Percentiles rank a stretch among this genome's conserved stretches.
Evolutionary conservation across 768 basidiomycete species (phyloP).

Genomic region (Boletus rubroflammeus): DNA sequence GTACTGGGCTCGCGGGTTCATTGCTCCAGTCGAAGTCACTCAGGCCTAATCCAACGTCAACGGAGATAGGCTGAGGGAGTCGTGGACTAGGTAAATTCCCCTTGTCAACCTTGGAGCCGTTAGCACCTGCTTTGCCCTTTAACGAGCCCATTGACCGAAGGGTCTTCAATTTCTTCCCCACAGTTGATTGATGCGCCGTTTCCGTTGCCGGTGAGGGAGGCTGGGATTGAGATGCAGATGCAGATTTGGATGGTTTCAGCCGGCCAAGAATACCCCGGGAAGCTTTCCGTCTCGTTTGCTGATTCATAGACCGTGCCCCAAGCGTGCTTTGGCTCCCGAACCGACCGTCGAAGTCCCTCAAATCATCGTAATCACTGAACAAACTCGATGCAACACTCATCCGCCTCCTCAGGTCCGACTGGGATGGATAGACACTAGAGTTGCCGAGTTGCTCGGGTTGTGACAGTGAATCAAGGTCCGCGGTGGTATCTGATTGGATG

Average conservation of each 20-base stretch:
- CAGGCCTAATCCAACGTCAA: conserved; percentile 57
- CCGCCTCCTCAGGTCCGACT: conserved; percentile 45
- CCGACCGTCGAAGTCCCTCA: conserved; percentile 81
- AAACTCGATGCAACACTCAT: conserved; percentile 69
- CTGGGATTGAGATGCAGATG: conserved; percentile 41
- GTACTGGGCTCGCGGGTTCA: conserved; percentile 15
- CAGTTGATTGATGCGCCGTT: conserved; percentile 27
- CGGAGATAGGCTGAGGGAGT: conserved; percentile 49
- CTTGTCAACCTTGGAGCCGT: conserved; percentile 31
- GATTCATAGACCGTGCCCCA: conserved; percentile 40
- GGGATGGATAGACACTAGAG: conserved; percentile 27
- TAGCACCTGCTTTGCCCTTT: conserved; percentile 44
- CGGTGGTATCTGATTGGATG: conserved; percentile 16
- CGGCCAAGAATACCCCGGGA: conserved; percentile 67
- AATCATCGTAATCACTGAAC: conserved; percentile 86
- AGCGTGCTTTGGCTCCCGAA: conserved; percentile 81
- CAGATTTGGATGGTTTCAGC: conserved; percentile 45
- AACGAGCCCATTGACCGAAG: conserved; percentile 81
- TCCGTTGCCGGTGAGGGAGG: conserved; percentile 45
- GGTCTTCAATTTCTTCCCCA: conserved; percentile 60
- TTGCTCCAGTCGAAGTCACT: conserved; percentile 52
- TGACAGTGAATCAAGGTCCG: conserved; percentile 16
- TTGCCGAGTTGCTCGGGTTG: conserved; percentile 21
- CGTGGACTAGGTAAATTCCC: conserved; percentile 46
- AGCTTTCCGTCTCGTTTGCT: conserved; percentile 50